Base-by-base conservation (phyloP, 192 early-diverging fungal species). In the Coemansia aciculifera region DNA sequence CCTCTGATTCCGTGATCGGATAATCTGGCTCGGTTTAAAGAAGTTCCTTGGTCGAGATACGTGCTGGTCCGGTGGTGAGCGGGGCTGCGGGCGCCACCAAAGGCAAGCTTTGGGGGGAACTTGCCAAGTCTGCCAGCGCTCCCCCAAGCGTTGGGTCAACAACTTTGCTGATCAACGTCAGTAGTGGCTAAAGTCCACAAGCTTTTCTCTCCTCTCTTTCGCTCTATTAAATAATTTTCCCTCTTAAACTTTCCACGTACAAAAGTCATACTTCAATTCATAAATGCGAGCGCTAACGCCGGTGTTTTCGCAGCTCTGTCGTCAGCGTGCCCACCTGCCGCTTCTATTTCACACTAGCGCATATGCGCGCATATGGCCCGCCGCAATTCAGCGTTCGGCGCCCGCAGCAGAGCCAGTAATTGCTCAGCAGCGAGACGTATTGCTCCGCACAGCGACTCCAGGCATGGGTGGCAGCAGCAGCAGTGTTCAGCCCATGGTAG, bases 321-420 rank as follows among this genome's bases (percentile, higher is more conserved):
- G 13, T 24, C 51, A 24, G 12, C 51, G 23, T 24, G 51, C 15
- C 1, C 27, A 13, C 51, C 11, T 15, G 51, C 15, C 51, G 2
- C 51, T 54, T 13, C 11, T 29, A 40, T 40, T 59, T 13, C 72
- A 68, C 44, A 59, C 49, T 17, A 64, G 61, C 43, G 54, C 72
- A n/a, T 37, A 4, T 48, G 52, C 42, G 62, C 65, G 32, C 40
- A 63, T 60, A 19, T 59, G 31, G 56, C 23, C 51, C 12, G 11
- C 19, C 38, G 19, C 23, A 61, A 17, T 19, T 46, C 59, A 10
- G 67, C 54, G 43, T 42, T 68, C 67, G 21, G 67, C 32, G 67
- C 57, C 67, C 34, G 38, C 57, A 39, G 29, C 32, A 42, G 38
- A n/a, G 6, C 39, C 52, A 13, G 42, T 3, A 37, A 11, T 44